Evolutionary conservation across 257 asterid genomes (phyloP), one percentile per base, ranked within the genome.

Genomic region (Gentiana macrophylla): DNA sequence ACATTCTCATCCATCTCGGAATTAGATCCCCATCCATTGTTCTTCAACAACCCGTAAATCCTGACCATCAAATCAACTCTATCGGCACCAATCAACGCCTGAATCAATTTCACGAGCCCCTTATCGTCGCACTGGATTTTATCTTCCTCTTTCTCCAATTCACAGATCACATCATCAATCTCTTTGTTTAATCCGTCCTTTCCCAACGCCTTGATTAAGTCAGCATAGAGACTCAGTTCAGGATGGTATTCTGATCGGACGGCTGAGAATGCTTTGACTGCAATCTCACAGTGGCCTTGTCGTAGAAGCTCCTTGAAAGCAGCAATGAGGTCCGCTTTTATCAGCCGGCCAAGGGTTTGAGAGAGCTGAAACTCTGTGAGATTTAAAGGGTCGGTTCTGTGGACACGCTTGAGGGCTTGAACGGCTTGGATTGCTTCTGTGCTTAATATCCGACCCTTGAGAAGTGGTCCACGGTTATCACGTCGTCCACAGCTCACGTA

Each of bases 341-440:
- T 50, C 57, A 90, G 94, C 52, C 98, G 96, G 44, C 79, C 66
- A 71, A 90, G 80, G 56, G 65, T 64, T n/a, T 77, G 76, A 0
- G 79, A 77, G 56, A 64, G 4, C 15, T 8, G 60, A 5, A 34
- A 6, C 55, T 62, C 61, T 13, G 53, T 81, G 79, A 75, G 83
- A 38, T 68, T 65, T 12, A 70, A 12, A 15, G 88, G 81, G 65
- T 78, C 72, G 15, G 79, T 53, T 55, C 86, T 65, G 69, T 82
- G 68, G 65, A 86, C 84, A 15, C 96, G 86, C 53, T 90, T 90
- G 50, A 90, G 92, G 52, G 94, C 66, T 68, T 90, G 96, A 59
- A 90, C 80, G 5, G 94, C 94, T 62, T 90, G 96, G 68, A 90
- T 90, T 49, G 98, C 96, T 67, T 90, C 98, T 56, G 56, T 82